Evolutionary conservation across 2,329 filamentous ascomycete species (phyloP).

Genomic region (Penicillium sumatraense): DNA sequence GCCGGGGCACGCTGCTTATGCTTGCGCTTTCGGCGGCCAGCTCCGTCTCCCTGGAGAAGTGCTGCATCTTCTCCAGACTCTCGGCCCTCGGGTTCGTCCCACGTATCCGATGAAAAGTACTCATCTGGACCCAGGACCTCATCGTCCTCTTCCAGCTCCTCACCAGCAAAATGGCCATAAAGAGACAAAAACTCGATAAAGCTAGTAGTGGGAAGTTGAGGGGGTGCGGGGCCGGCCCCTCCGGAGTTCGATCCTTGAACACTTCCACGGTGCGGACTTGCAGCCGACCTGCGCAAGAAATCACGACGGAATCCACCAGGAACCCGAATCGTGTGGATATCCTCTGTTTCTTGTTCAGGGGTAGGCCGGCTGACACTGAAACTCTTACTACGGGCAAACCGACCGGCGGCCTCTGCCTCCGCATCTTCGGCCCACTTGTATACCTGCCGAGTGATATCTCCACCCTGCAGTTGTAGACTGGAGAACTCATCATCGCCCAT

Average conservation of each 20-base stretch:
- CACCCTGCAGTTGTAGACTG: conserved; percentile 88
- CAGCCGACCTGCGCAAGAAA: conserved; percentile 77
- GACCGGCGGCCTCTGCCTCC: conserved; percentile 63
- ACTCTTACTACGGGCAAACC: conserved; percentile 80
- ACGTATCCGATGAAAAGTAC: conserved; percentile 82
- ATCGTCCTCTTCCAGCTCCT: conserved; percentile 95
- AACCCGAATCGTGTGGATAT: conserved; percentile 89
- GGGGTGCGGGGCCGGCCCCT: conserved; percentile 45
- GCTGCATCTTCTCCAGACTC: conserved; percentile 89
- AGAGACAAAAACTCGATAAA: conserved; percentile 95
- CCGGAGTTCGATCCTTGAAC: conserved; percentile 42
- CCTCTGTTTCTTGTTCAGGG: conserved; percentile 77
- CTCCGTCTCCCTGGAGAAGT: conserved; percentile 70
- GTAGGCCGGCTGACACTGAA: conserved; percentile 78
- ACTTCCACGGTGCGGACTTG: conserved; percentile 61
- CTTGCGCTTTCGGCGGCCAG: conserved; percentile 73
- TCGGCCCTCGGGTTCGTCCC: conserved; percentile 63
- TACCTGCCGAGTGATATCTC: conserved; percentile 91
- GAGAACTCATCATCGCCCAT: conserved; percentile 79
- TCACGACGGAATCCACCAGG: conserved; percentile 93
- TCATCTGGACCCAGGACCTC: conserved; percentile 85
- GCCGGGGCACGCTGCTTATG: conserved; percentile 74
- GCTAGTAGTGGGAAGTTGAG: conserved; percentile 80
- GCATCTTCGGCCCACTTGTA: conserved; percentile 96
- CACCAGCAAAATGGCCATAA: conserved; percentile 96